These are phyloP conservation scores for Zymoseptoria ardabiliae DNA, from an alignment of 2,329 filamentous ascomycete genomes.

Conservation along the genomic window DNA sequence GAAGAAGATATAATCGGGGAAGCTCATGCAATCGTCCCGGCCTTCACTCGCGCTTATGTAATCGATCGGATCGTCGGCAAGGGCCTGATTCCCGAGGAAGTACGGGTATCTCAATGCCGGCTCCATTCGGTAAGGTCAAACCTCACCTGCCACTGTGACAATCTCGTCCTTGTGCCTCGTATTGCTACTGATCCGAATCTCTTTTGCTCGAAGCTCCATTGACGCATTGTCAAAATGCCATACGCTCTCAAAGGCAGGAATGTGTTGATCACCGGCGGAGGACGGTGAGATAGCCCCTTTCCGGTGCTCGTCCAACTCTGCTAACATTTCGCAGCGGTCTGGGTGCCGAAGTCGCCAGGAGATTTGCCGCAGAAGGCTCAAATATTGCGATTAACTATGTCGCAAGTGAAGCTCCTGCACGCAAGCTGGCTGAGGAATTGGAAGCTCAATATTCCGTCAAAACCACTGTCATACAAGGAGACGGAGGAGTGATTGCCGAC, in stretches of 20 bases:
- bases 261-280: constrained; percentile 58
- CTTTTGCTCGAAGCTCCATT: background rate
- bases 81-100: background rate
- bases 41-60: background rate
- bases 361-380: constrained; percentile 61
- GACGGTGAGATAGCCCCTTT: constrained; percentile 42
- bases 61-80: background rate
- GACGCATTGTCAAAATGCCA: constrained; percentile 42
- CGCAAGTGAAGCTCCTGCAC: constrained; percentile 53
- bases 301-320: constrained; percentile 2
- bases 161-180: background rate
- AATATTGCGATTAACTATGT: constrained; percentile 70
- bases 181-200: background rate
- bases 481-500: constrained; percentile 55
- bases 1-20: background rate
- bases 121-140: background rate
- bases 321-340: constrained; percentile 51
- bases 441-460: constrained; percentile 45
- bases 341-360: constrained; percentile 59
- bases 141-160: background rate
- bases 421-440: constrained; percentile 51
- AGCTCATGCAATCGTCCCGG: background rate
- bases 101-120: background rate
- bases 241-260: constrained; percentile 56
- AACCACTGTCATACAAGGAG: constrained; percentile 54